Evolutionary conservation across 2,329 filamentous ascomycete genomes (phyloP), one percentile per base, ranked within the genome.

Genomic region (Paracoccidioides lutzii): DNA sequence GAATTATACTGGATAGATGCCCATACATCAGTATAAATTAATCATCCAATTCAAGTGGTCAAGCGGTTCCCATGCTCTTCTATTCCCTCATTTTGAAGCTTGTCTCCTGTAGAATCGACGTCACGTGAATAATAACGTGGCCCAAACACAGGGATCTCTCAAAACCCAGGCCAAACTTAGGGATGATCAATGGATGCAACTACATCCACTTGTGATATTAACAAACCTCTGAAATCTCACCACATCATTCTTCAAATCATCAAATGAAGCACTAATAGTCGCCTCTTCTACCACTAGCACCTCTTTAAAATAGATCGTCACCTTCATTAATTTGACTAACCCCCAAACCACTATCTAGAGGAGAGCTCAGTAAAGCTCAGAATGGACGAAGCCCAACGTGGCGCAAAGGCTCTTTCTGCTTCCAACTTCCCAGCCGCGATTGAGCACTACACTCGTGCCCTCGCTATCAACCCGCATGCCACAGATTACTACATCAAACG

Each of bases 401-500:
- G 81, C 58, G 77, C 78, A 56, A 74, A 76, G 59, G 81, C 88
- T 55, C 77, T 88, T 56, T 73, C 80, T 33, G 74, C 71, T 7
- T 78, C 78, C 52, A 78, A 90, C 58, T 91, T 82, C 69, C 73
- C 78, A 4, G 75, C 78, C 49, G 90, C 88, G 46, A 80, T 95
- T 62, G 68, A 75, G 40, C 79, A 83, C 63, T 85, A 86, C 60
- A 85, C 85, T 6, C 70, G 75, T 42, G 88, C 88, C 5, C 75
- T 95, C 32, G 63, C 70, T 38, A 73, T 81, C 58, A 76, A 76
- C 10, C 82, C 84, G 0, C 75, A 75, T 42, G 88, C 87, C 2
- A 86, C 88, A 1, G 73, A 80, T 51, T 96, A 93, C 81, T 85
- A 91, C 59, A 81, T 93, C 59, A 83, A 86, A 61, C 88, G 91